phyloP scores from a whole-genome alignment of 2,329 filamentous ascomycete species.

The Mollisiaceae sp. region DNA sequence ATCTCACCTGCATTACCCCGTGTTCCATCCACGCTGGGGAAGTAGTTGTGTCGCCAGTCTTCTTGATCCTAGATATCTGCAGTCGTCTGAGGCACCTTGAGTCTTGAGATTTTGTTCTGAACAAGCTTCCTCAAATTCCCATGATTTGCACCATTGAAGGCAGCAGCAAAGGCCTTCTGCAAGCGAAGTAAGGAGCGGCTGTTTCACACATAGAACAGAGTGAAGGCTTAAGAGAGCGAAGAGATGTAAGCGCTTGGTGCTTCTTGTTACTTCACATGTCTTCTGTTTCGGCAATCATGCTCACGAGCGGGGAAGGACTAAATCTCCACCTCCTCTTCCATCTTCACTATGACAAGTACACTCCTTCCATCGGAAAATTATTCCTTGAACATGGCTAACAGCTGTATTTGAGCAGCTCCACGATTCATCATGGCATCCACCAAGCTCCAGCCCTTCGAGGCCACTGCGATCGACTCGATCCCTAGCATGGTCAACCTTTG shows the following conservation, averaged over 20 bases:
- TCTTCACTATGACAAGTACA: neutral
- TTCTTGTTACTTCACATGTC: neutral
- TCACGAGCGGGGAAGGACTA: neutral
- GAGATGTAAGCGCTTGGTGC: neutral
- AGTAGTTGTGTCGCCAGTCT: neutral
- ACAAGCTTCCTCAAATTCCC: neutral
- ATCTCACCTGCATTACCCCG: neutral
- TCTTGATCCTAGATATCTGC: neutral
- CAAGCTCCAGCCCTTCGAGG: slow-evolving; percentile 52
- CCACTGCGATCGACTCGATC: slow-evolving; percentile 71
- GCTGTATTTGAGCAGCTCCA: neutral
- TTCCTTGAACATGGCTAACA: neutral
- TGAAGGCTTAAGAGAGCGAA: neutral
- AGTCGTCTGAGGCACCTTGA: neutral
- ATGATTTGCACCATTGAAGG: neutral
- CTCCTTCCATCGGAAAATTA: neutral
- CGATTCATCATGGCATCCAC: slow-evolving; percentile 29
- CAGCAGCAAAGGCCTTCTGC: neutral
- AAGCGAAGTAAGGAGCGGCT: neutral
- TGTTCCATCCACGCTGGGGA: neutral
- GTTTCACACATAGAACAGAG: neutral
- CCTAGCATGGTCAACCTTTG: slow-evolving; percentile 62
- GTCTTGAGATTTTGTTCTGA: neutral
- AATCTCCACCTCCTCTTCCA: neutral
- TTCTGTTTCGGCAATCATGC: neutral